These are phyloP conservation scores for Gaeumannomyces sp. DNA, from an alignment of 2,329 filamentous ascomycete genomes.

Conservation along the genomic window DNA sequence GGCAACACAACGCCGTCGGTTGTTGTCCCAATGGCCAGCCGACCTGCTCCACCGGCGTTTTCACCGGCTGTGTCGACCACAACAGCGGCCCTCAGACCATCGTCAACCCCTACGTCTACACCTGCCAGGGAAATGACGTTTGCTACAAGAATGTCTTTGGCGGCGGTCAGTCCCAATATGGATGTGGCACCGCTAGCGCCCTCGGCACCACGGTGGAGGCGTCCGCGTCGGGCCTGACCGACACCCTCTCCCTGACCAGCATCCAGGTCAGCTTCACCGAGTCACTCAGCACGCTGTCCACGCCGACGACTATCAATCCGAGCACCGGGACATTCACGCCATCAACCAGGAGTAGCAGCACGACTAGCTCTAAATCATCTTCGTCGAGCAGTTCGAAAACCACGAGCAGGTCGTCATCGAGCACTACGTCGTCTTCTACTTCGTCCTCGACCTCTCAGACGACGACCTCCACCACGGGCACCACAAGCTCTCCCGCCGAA, in stretches of 20 bases:
- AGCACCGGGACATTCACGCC: slow-evolving; percentile 15
- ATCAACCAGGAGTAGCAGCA: slow-evolving; percentile 14
- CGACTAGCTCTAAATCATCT: slow-evolving; percentile 13
- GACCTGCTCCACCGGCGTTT: slow-evolving; percentile 48
- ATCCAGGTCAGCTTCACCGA: slow-evolving; percentile 36
- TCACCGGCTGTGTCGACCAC: slow-evolving; percentile 49
- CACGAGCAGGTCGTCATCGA: too few relatives aligned
- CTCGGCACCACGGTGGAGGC: slow-evolving; percentile 43
- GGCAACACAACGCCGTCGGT: slow-evolving; percentile 21
- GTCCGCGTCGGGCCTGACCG: slow-evolving; percentile 37
- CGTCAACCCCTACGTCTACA: slow-evolving; percentile 50
- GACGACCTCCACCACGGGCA: slow-evolving; percentile 3
- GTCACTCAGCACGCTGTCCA: slow-evolving; percentile 30
- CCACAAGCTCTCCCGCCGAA: slow-evolving; percentile 14
- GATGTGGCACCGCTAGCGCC: slow-evolving; percentile 45
- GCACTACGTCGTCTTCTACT: not conserved
- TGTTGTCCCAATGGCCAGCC: slow-evolving; percentile 43
- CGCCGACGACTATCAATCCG: slow-evolving; percentile 35
- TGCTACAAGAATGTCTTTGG: slow-evolving; percentile 52
- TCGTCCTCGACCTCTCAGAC: slow-evolving; percentile 7
- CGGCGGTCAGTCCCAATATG: slow-evolving; percentile 50
- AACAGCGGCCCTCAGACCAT: slow-evolving; percentile 43
- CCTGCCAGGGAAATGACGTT: slow-evolving; percentile 43
- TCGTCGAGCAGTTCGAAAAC: slow-evolving; percentile 13
- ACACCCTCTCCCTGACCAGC: slow-evolving; percentile 29